Evolutionary conservation across 371 early-diverging fungal species (phyloP), one percentile per base, ranked within the genome.

Genomic region (Mucor plumbeus): DNA sequence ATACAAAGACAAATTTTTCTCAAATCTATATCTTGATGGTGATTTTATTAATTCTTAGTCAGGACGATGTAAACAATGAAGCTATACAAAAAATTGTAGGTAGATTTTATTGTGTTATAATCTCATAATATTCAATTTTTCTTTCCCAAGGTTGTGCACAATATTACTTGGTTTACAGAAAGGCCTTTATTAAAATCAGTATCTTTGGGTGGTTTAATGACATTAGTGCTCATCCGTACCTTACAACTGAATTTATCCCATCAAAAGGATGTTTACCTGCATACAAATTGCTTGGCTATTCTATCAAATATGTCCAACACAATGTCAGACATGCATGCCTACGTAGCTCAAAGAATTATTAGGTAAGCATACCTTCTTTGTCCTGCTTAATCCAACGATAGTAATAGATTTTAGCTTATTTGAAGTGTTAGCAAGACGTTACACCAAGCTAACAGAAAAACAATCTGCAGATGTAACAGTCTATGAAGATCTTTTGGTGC

Each of bases 161-260:
- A 87, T 40, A 83, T 85, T 47, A 74, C 90, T 11, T 92, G 93
- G 93, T 90, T 90, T 72, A 88, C 90, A n/a, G 91, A 92, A 64
- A 67, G 91, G 13, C 81, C 84, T 0, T 63, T 88, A 11, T 58
- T 92, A 21, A 90, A 89, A 64, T 82, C 87, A 0, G 72, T 91
- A 14, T 89, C 93, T 0, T 69, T 92, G 14, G 91, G 92, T 38
- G 91, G 91, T 1, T 64, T 92, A 14, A 72, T 82, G 39, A 78
- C 83, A 0, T 78, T 92, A 8, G 88, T 92, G 9, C 61, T 92
- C 50, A 84, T 92, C 15, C 80, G 90, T 13, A 83, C 85, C 3
- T 72, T 92, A 13, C 93, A 91, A 63, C 73, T 87, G 31, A 92
- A 92, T 64, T 72, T 92, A 54, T 85, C 91, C 1, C 85, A 87